Evolutionary conservation across 192 early-diverging fungal species (phyloP), one percentile per base, ranked within the genome.

Genomic region (Coemansia sp.): DNA sequence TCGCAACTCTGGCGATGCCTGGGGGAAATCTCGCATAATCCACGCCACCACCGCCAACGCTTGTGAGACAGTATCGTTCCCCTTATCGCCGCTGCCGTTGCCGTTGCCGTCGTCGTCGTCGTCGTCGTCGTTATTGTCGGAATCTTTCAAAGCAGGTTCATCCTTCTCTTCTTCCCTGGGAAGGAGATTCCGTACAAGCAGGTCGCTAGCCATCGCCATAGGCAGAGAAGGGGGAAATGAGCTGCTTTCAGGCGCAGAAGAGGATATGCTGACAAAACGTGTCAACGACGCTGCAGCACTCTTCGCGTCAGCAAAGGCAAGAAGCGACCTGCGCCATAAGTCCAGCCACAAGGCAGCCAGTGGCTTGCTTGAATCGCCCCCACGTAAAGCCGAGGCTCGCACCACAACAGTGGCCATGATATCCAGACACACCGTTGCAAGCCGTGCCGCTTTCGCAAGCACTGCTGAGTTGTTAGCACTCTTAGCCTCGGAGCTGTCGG

Each of bases 291-390:
- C 8, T 0, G 66, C 55, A 4, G 64, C 69, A 0, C 29, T 33
- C 23, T 49, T 28, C 3, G 60, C 8, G 5, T 43, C 16, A 0
- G 34, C 61, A 29, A 12, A 21, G 1, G 16, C 20, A 20, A 40
- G 25, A 60, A 77, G 10, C 21, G 66, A 64, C 58, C 61, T 56
- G 12, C 34, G 58, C 75, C 75, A 78, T 39, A 78, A 45, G 1
- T 35, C 59, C 34, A 78, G 62, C 75, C 75, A 78, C 46, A 78
- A 21, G 5, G 23, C 35, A 21, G 20, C 6, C 10, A 7, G 18
- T 2, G 23, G n/a, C n/a, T n/a, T n/a, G n/a, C n/a, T n/a, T n/a
- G n/a, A n/a, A n/a, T n/a, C 30, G 63, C 37, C 12, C 21, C 45
- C 0, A 29, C 10, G 1, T 18, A 13, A 10, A 7, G 40, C 4